Evolutionary conservation across 2,329 filamentous ascomycete species (phyloP).

Genomic region (Penicillium corylophilum): DNA sequence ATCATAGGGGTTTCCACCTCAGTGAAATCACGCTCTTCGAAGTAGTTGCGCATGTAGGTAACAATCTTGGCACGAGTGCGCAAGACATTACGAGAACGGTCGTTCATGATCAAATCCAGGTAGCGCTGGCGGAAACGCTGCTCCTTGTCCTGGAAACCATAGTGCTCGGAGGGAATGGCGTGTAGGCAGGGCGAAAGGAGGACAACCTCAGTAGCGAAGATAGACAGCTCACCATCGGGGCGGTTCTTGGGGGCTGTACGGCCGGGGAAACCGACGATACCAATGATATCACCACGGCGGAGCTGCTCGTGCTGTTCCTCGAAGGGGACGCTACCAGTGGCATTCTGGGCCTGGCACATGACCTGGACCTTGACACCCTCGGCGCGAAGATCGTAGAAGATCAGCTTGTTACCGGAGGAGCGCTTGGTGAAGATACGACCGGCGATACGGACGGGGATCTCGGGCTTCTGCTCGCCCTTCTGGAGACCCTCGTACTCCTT

Average conservation of each 20-base stretch:
- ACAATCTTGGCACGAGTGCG: constrained; percentile 84
- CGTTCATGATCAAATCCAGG: constrained; percentile 96
- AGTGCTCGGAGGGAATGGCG: constrained; percentile 79
- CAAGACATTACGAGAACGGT: constrained; percentile 77
- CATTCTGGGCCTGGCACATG: constrained; percentile 84
- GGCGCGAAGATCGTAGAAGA: constrained; percentile 84
- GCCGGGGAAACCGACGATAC: constrained; percentile 78
- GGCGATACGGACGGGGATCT: constrained; percentile 73
- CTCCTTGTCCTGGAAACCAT: constrained; percentile 93
- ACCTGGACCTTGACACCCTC: constrained; percentile 81
- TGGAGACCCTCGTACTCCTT: constrained; percentile 73
- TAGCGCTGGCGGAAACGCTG: constrained; percentile 90
- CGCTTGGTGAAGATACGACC: constrained; percentile 90
- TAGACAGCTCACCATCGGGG: constrained; percentile 85
- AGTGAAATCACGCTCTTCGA: constrained; percentile 82
- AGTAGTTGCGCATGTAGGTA: constrained; percentile 82
- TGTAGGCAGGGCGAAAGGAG: constrained; percentile 90
- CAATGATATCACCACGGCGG: constrained; percentile 88
- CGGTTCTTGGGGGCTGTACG: constrained; percentile 86
- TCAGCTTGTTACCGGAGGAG: constrained; percentile 75
- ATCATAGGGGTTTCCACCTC: constrained; percentile 98
- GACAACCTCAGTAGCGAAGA: constrained; percentile 83
- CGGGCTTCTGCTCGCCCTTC: constrained; percentile 79
- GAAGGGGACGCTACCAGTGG: constrained; percentile 68
- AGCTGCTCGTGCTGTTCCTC: constrained; percentile 86